A percentile compares a stretch with the other conserved stretches of the same genome.
Evolutionary conservation across 192 early-diverging fungal genomes (phyloP).

Genomic region (Coemansia pectinata): DNA sequence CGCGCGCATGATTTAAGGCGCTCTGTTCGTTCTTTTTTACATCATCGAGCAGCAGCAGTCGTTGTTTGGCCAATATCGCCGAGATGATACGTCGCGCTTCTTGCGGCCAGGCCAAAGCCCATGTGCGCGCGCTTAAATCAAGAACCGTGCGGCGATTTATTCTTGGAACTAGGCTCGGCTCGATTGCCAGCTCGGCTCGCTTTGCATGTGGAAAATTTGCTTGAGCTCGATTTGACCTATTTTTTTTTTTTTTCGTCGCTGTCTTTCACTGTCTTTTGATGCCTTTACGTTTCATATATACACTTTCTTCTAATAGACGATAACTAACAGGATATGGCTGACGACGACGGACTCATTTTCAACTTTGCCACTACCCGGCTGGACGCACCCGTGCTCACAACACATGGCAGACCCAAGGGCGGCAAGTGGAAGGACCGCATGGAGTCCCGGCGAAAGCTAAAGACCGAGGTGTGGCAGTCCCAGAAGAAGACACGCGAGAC

Average conservation of each 20-base stretch:
- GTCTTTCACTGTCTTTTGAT: neutral
- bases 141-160: neutral
- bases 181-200: neutral
- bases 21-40: neutral
- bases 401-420: slow-evolving; percentile 32
- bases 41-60: neutral
- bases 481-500: slow-evolving; percentile 14
- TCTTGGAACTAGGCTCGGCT: neutral
- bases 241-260: neutral
- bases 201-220: slow-evolving; percentile 5
- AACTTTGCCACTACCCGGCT: slow-evolving; percentile 56
- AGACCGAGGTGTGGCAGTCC: slow-evolving; percentile 36
- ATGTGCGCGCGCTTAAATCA: neutral
- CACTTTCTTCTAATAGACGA: neutral
- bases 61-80: slow-evolving; percentile 9
- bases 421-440: slow-evolving; percentile 56
- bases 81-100: neutral
- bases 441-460: slow-evolving; percentile 27
- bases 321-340: slow-evolving; percentile 41
- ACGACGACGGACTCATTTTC: slow-evolving; percentile 71
- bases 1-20: neutral
- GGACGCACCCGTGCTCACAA: slow-evolving; percentile 15
- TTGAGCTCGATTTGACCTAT: neutral
- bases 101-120: neutral
- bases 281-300: slow-evolving; percentile 1